These are phyloP conservation scores for Aspergillus diversus DNA, from an alignment of 495 filamentous ascomycete species.

Conservation along the genomic window DNA sequence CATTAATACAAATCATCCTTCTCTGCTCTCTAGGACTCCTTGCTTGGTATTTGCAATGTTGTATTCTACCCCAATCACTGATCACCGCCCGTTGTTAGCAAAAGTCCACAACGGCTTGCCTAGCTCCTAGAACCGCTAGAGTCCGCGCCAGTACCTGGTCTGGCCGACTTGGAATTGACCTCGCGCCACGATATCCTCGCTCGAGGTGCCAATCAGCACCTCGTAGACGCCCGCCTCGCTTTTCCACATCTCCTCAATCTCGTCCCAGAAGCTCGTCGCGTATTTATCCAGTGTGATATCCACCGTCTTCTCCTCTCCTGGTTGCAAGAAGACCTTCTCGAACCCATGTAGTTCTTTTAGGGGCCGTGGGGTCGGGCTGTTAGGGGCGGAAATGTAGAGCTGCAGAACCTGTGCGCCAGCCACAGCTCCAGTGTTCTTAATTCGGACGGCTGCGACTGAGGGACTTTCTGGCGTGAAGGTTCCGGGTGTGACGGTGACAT, in stretches of 20 bases:
- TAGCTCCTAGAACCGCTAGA: conserved; percentile 13
- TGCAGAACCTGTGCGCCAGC: conserved; percentile 73
- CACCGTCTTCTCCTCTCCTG: conserved; percentile 65
- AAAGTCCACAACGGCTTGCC: too few relatives aligned
- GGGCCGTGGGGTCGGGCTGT: conserved; percentile 42
- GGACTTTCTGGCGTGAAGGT: conserved; percentile 59
- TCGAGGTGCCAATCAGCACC: conserved; percentile 60
- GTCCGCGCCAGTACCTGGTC: conserved; percentile 38
- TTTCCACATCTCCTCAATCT: conserved; percentile 65
- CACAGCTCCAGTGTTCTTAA: conserved; percentile 55
- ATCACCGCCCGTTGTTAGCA: too few relatives aligned
- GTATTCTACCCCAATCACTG: too few relatives aligned
- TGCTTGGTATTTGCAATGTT: too few relatives aligned
- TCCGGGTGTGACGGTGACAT: conserved; percentile 39
- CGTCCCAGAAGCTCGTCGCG: conserved; percentile 75
- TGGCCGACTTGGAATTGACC: conserved; percentile 45
- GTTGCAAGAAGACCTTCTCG: conserved; percentile 65
- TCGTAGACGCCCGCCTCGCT: conserved; percentile 72
- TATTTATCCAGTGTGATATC: conserved; percentile 63
- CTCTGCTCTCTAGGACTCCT: too few relatives aligned
- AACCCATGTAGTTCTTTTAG: conserved; percentile 60
- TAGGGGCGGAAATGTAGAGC: conserved; percentile 63
- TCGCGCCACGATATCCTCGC: conserved; percentile 37
- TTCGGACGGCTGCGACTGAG: conserved; percentile 50
- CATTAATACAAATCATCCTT: too few relatives aligned